These are phyloP conservation scores for Chaetothyriales sp. DNA, from an alignment of 2,329 filamentous ascomycete species.

Conservation along the genomic window DNA sequence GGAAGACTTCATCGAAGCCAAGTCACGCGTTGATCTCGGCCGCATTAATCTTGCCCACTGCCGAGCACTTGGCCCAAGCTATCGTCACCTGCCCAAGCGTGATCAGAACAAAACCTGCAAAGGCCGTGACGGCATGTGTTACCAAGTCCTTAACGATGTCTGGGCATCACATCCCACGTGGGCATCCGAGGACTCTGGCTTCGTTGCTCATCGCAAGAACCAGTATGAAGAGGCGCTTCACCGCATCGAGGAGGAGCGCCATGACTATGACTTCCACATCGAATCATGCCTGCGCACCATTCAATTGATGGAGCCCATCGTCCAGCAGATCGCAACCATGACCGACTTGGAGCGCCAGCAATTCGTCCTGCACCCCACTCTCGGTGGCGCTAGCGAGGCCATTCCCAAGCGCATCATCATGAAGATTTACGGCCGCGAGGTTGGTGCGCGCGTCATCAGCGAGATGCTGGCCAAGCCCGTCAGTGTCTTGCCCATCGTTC, in stretches of 20 bases:
- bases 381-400: conserved; percentile 86
- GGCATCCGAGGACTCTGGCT: conserved; percentile 95
- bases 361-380: conserved; percentile 68
- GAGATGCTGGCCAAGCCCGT: conserved; percentile 76
- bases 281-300: conserved; percentile 91
- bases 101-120: conserved; percentile 86
- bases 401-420: conserved; percentile 96
- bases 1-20: conserved; percentile 67
- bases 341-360: conserved; percentile 54
- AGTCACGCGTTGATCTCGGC: conserved; percentile 59
- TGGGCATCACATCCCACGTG: conserved; percentile 98
- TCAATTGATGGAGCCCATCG: conserved; percentile 86
- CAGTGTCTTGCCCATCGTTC: conserved; percentile 73
- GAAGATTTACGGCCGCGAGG: conserved; percentile 84
- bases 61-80: conserved; percentile 87
- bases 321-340: conserved; percentile 77
- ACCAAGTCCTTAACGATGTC: conserved; percentile 85
- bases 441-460: conserved; percentile 70
- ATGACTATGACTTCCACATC: conserved; percentile 98
- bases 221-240: conserved; percentile 87
- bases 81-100: conserved; percentile 76
- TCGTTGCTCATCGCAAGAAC: conserved; percentile 96
- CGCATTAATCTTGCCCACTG: conserved; percentile 92
- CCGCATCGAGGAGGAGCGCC: conserved; percentile 91
- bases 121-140: conserved; percentile 87